Evolutionary conservation across 768 basidiomycete genomes (phyloP), one percentile per base, ranked within the genome.

Genomic region (Leucosporidium scottii): DNA sequence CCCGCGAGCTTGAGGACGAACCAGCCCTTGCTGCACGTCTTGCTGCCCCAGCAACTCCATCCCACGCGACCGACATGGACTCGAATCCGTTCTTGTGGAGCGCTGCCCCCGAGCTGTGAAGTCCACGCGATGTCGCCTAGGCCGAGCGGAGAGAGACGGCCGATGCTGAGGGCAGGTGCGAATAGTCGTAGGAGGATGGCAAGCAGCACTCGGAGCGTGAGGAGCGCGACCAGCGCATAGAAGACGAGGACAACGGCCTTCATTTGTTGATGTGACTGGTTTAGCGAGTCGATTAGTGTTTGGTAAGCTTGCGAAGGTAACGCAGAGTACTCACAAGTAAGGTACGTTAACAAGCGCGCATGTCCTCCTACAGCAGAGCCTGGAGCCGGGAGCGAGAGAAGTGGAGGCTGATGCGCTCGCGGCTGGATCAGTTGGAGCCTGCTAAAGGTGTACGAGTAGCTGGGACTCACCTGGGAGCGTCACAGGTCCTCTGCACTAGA

Each of bases 111-210:
- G 27, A 50, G 25, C 9, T 31, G n/a, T 3, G 39, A 10, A 28
- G 30, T 17, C 62, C 62, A 66, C 44, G 53, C 25, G 62, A 72
- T 27, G 59, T 67, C 39, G 66, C 62, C 59, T 28, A 72, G 6
- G 23, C 61, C 50, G 25, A 58, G 30, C 36, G 62, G 62, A 9
- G 60, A 12, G 61, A 71, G 21, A 48, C 47, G 65, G 18, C 67
- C 63, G 51, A 69, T 61, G 20, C 53, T 56, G 34, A 69, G 48
- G 9, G 44, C 39, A 59, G 61, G 65, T 36, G 58, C 21, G 23
- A 66, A 59, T 51, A 65, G 49, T 23, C 54, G 51, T 20, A 67
- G 66, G 30, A 65, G 27, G 49, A 68, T 25, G 12, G 73, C 55
- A 1, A 72, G 61, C 49, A 74, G 27, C 34, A 66, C 23, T 6